phyloP scores from a whole-genome alignment of 2,329 filamentous ascomycete genomes.

The Exophiala xenobiotica region DNA sequence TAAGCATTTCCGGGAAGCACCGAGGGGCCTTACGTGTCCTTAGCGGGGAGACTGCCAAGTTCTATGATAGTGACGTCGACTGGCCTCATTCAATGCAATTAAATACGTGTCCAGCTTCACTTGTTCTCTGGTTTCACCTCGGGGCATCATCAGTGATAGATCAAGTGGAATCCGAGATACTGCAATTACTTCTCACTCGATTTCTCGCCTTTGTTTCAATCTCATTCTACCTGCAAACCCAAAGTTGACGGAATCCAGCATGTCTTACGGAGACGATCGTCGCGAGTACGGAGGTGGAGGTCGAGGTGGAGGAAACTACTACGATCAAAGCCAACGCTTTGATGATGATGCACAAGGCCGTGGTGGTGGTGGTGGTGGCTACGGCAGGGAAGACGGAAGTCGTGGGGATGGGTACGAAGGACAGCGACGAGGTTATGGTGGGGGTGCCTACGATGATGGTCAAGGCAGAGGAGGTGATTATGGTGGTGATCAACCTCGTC shows the following conservation, averaged over 20 bases:
- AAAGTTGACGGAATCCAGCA: conserved; percentile 4
- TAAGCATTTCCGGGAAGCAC: no score
- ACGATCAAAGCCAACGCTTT: conserved; percentile 27
- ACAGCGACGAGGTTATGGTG: conserved; percentile 18
- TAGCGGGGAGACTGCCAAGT: no score
- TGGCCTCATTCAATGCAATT: no score
- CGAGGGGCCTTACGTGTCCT: no score
- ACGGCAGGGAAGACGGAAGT: conserved; percentile 16
- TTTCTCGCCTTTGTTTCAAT: no score
- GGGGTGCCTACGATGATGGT: conserved; percentile 20
- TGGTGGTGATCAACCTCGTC: conserved; percentile 6
- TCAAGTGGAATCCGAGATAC: no score
- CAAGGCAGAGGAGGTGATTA: conserved; percentile 21
- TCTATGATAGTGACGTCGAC: no score
- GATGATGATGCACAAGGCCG: conserved; percentile 12
- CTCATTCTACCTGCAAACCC: background rate
- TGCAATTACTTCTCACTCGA: no score
- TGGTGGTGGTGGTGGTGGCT: conserved; percentile 10
- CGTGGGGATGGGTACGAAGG: conserved; percentile 22
- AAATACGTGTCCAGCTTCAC: no score
- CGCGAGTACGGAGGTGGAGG: conserved; percentile 26
- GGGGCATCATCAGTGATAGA: no score
- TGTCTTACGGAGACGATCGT: conserved; percentile 26
- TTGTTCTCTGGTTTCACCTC: no score
- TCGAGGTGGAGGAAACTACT: conserved; percentile 24